These are phyloP conservation scores for Tylopilus vinaceipallidus DNA, from an alignment of 768 basidiomycete species.

Conservation along the genomic window DNA sequence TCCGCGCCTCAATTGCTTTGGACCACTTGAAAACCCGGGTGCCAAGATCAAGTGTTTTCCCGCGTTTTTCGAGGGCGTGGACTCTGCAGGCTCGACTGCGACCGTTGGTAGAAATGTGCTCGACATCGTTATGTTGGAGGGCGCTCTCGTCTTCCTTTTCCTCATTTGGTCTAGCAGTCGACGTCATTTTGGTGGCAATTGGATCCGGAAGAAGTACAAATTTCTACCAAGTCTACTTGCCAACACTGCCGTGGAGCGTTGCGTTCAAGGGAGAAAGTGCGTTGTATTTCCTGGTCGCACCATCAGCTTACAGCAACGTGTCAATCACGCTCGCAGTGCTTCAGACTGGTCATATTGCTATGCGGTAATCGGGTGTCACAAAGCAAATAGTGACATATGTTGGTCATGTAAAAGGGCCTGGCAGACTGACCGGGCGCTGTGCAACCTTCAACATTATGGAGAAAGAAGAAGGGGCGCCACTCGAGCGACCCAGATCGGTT, in stretches of 20 bases:
- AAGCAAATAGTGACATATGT: slow-evolving; percentile 2
- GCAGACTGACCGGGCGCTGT: slow-evolving; percentile 24
- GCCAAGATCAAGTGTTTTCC: too few relatives aligned
- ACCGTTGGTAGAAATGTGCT: neutral
- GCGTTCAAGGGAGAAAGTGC: slow-evolving; percentile 1
- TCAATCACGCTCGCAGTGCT: neutral
- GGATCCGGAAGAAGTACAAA: neutral
- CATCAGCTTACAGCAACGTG: neutral
- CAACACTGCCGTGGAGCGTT: slow-evolving; percentile 1
- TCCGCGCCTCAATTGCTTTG: too few relatives aligned
- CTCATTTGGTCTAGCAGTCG: slow-evolving; percentile 1
- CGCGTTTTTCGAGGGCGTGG: neutral
- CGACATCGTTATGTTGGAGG: neutral
- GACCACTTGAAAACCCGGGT: too few relatives aligned
- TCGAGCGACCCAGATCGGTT: too few relatives aligned
- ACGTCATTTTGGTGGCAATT: neutral
- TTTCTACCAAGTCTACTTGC: slow-evolving; percentile 11
- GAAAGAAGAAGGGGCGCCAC: slow-evolving; percentile 48
- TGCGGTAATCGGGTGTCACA: slow-evolving; percentile 19
- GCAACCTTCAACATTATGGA: slow-evolving; percentile 61
- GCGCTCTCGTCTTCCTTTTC: neutral
- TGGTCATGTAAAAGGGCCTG: neutral
- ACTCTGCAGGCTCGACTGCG: neutral
- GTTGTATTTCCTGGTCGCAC: neutral
- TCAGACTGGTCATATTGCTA: slow-evolving; percentile 51